Conservation (phyloP, 2,329 filamentous ascomycete genomes). For the Fusarium setosum region DNA sequence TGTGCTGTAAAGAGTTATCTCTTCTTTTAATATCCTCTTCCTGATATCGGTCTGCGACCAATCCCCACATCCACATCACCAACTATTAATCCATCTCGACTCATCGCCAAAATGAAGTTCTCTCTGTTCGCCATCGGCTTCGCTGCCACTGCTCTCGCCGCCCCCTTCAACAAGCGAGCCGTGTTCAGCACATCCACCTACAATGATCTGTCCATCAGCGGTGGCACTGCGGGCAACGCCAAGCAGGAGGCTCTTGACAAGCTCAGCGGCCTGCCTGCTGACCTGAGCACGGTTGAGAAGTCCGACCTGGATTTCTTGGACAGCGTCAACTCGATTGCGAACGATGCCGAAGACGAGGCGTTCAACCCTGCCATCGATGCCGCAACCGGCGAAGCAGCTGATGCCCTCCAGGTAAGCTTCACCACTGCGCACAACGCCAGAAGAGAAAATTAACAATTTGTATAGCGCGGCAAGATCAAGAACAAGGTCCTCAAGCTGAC, state of each 20-base stretch:
- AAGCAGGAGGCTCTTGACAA: slow-evolving; percentile 56
- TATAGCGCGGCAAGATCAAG: slow-evolving; percentile 65
- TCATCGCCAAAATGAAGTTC: slow-evolving; percentile 49
- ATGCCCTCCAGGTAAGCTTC: slow-evolving; percentile 56
- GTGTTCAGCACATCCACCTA: slow-evolving; percentile 52
- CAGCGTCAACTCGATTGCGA: slow-evolving; percentile 63
- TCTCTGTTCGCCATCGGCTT: slow-evolving; percentile 44
- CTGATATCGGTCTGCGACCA: not conserved
- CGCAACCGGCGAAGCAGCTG: slow-evolving; percentile 56
- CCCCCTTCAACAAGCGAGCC: slow-evolving; percentile 42
- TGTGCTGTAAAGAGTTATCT: slow-evolving; percentile 1
- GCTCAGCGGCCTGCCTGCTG: slow-evolving; percentile 49
- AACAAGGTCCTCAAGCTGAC: slow-evolving; percentile 71
- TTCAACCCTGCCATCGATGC: slow-evolving; percentile 66
- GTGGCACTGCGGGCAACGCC: slow-evolving; percentile 58
- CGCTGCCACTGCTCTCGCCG: slow-evolving; percentile 42
- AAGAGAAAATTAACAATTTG: not conserved
- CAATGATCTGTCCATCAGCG: slow-evolving; percentile 59
- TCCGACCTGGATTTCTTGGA: slow-evolving; percentile 62
- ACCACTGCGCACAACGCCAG: rapidly evolving
- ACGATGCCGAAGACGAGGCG: slow-evolving; percentile 62
- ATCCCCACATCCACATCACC: not conserved
- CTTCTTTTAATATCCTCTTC: not conserved
- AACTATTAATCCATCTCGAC: not conserved
- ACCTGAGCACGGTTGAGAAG: slow-evolving; percentile 57